Evolutionary conservation across 2,329 filamentous ascomycete species (phyloP).

Genomic region (Didymellaceae sp.): DNA sequence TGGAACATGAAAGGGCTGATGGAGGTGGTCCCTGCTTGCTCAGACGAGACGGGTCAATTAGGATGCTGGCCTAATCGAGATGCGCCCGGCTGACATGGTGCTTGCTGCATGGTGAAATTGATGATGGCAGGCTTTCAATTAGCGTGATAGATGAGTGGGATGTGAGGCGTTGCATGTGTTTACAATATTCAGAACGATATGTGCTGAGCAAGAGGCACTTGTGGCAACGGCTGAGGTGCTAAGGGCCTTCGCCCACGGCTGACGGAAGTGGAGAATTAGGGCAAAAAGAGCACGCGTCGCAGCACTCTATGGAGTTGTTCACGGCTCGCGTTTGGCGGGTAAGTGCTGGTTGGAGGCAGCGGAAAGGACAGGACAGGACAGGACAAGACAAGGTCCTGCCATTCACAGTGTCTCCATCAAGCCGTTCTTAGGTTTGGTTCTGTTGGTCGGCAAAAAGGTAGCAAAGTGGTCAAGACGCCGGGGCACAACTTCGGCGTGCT

Average conservation of each 20-base stretch:
- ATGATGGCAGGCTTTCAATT: too few species aligned
- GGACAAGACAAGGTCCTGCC: background rate
- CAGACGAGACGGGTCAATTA: background rate
- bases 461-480: background rate
- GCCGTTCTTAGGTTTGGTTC: too few species aligned
- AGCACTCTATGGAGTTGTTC: too few species aligned
- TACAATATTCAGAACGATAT: background rate
- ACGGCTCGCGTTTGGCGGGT: constrained; percentile 7
- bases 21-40: constrained; percentile 15
- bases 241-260: background rate
- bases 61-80: constrained; percentile 14
- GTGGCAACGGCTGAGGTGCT: constrained; percentile 9
- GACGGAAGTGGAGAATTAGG: constrained; percentile 4
- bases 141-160: too few species aligned
- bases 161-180: too few species aligned
- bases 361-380: background rate
- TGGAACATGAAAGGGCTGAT: constrained; percentile 23
- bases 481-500: constrained; percentile 9
- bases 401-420: background rate
- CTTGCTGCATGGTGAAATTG: background rate
- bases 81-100: constrained; percentile 11
- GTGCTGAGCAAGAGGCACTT: background rate
- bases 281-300: background rate
- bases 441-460: background rate
- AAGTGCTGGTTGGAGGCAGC: background rate